Base-by-base conservation (phyloP, 164 flowering plant species). In the Echeveria elegans region DNA sequence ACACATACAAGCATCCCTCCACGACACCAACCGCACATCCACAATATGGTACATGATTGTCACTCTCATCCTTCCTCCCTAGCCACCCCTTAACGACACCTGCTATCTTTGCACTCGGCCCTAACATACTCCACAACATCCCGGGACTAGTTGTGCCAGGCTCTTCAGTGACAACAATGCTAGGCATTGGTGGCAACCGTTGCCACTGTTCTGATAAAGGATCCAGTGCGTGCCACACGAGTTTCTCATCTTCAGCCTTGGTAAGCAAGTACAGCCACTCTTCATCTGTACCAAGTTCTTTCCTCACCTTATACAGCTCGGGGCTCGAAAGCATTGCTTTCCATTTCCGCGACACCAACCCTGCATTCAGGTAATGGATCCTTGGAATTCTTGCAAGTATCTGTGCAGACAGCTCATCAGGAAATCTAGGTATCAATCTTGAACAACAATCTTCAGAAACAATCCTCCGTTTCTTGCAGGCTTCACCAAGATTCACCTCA, bases 341-440 rank as follows among this genome's bases (percentile, higher is more conserved):
- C 98, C 98, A 92, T 67, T 82, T 79, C 66, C 78, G 71, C n/a
- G 95, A 89, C 45, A 92, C 98, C 69, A 82, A 68, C 62, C 74
- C 84, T 58, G 80, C 62, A 37, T 75, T 77, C 43, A 83, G 76
- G 66, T 88, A 81, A 70, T 60, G 69, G 16, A 83, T 73, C 70
- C 88, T 84, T 15, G 96, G 96, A 65, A 92, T 52, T 72, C 96
- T 78, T n/a, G 98, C 92, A 37, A 89, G 88, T 69, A 92, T 88
- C 72, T 85, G 92, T 24, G 85, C 36, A 1, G 98, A 88, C 70
- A 92, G 76, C 77, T 89, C 96, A 77, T 92, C 92, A 41, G 98
- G 98, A 63, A 89, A 92, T 75, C 70, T 79, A 6, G 98, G 96
- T 66, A 92, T 86, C 58, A 92, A 67, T 70, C 92, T 80, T 9